These are phyloP conservation scores for Skeletonema menzelii DNA, from an alignment of 108 stramenopile genomes.

Conservation along the genomic window DNA sequence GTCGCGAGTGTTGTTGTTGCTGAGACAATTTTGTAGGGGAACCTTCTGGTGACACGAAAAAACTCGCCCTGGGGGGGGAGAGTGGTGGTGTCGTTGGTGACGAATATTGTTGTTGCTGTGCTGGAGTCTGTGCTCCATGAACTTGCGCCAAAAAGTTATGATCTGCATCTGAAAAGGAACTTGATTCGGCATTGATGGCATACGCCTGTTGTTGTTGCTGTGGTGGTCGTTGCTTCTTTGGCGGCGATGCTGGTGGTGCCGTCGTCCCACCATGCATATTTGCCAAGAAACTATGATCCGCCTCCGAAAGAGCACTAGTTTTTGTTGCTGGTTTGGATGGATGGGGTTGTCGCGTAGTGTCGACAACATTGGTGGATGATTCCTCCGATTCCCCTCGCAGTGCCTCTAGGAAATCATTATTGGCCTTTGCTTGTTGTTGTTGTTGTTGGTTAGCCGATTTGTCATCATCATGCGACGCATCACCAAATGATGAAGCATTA, in stretches of 20 bases:
- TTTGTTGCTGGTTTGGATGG: constrained; percentile 4
- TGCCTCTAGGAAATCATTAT: not conserved
- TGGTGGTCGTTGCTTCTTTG: not conserved
- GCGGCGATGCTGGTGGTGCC: not conserved
- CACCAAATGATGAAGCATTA: not conserved
- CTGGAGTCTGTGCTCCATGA: not conserved
- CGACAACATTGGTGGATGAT: not conserved
- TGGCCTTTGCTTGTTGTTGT: not conserved
- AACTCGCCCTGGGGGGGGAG: not conserved
- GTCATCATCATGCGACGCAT: not conserved
- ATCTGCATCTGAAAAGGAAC: not conserved
- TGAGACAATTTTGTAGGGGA: not conserved
- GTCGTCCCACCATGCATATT: not conserved
- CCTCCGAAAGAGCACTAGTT: not conserved
- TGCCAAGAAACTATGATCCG: not conserved
- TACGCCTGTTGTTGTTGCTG: not conserved
- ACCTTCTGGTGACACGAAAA: not conserved
- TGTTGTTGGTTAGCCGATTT: not conserved
- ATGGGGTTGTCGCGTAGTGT: not conserved
- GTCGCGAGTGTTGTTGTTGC: not conserved
- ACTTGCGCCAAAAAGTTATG: not conserved
- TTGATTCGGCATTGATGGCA: constrained; percentile 2
- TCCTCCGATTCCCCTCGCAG: not conserved
- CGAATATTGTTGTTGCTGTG: not conserved
- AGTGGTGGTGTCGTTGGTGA: not conserved